Base-by-base conservation (phyloP, 75 land plant genomes). In the Pinus albicaulis region DNA sequence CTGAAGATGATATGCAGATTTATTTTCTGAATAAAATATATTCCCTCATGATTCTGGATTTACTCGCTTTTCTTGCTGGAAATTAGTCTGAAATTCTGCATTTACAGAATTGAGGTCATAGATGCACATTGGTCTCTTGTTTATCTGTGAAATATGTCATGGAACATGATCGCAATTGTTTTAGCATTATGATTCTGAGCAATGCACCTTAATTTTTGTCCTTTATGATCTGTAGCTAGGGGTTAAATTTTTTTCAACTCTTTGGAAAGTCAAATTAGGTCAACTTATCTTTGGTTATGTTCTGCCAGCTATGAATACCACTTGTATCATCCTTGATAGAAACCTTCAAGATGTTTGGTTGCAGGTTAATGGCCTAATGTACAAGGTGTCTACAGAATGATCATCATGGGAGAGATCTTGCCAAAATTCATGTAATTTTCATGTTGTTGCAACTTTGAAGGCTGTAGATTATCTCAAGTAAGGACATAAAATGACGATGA, bases 291-390 rank as follows among this genome's bases (percentile, higher is more conserved):
- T 48, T 28, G 36, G 36, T 28, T 13, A 60, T 16, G 12, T 66
- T 41, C 38, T 66, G 11, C 53, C 53, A 48, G 53, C 11, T 48
- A 48, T 48, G 1, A 48, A 48, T 48, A 34, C 20, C 44, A 6
- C 19, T 19, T 19, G 15, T 66, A 19, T 41, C 20, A 38, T 6
- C 28, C 38, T 66, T 17, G 44, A 66, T 36, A 36, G 65, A 63
- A 63, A 63, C 70, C 8, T 36, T 16, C 70, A 66, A 66, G 44
- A 8, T 36, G 48, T 66, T 66, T 66, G 70, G 38, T 66, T 66
- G 70, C 38, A 66, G 70, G 44, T 66, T 36, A 36, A 66, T 15
- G 17, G 10, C n/a, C 44, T 1, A 12, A 66, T n/a, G 38, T 66
- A 36, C n/a, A 34, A 34, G 44, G 48, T 38, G 6, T 20, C 44